Base-by-base conservation (phyloP, 805 yeast species). In the Sungouiella blattae region DNA sequence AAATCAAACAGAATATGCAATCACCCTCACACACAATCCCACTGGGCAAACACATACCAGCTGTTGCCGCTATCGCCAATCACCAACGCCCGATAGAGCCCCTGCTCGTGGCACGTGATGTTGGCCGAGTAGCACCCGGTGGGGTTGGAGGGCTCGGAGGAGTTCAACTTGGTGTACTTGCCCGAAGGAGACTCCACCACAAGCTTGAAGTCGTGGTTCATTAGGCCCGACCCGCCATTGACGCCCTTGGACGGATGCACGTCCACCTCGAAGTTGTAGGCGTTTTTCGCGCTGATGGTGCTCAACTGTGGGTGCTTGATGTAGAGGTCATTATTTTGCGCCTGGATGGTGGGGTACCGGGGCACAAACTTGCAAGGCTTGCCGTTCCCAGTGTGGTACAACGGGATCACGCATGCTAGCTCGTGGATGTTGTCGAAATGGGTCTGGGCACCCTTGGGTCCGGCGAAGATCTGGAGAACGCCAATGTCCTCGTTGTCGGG, bases 21-120 rank as follows among this genome's bases (percentile, higher is more conserved):
- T 20, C 22, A 20, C 22, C 9, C 22, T 20, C 22, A 20, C 6
- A 26, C 57, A 57, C 91, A 83, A 21, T 67, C 66, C 98, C 98
- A 91, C 58, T 88, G 96, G 11, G 95, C 88, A 61, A 86, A 87
- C 3, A 85, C 87, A 50, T 87, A 83, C 87, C 95, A 86, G 35
- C 87, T 80, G 36, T 72, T 71, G 4, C 85, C 86, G 26, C 80
- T 75, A 43, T 87, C 91, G 7, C 87, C 82, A 26, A 83, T 75
- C 0, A 87, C 87, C 30, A 89, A 71, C 1, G 87, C 91, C 38
- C 89, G 73, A 87, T 96, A 93, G 12, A 72, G 56, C 2, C 98
- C 98, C 1, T 62, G 56, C 53, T 89, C 96, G 41, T 71, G 73
- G 37, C 87, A 68, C 39, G 74, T 73, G 16, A 83, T 63, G 27